Evolutionary conservation across 257 asterid genomes (phyloP).

Genomic region (Thymus quinquecostatus): DNA sequence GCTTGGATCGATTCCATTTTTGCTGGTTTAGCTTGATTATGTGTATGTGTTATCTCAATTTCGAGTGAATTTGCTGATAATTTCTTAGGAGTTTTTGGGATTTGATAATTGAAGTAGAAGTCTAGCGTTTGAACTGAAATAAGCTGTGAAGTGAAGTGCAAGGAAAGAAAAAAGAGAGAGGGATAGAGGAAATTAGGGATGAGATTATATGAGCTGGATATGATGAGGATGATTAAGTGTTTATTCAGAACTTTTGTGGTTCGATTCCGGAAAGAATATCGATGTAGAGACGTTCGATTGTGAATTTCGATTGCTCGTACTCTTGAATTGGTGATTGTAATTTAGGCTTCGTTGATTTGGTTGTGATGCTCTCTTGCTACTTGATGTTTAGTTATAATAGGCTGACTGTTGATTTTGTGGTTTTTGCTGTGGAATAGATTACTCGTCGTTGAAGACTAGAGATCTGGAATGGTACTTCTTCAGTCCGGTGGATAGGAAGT

Average conservation of each 20-base stretch:
- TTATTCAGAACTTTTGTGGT: background rate
- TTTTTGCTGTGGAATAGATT: conserved; percentile 39
- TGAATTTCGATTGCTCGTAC: too few relatives aligned
- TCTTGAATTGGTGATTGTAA: background rate
- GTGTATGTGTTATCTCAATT: background rate
- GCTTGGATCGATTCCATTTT: background rate
- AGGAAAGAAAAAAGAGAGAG: background rate
- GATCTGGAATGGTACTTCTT: conserved; percentile 95
- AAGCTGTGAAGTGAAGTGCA: conserved; percentile 25
- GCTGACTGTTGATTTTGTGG: conserved; percentile 19
- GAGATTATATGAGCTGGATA: background rate
- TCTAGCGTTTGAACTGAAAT: background rate
- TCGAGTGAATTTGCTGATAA: background rate
- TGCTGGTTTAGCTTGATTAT: conserved; percentile 17
- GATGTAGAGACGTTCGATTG: background rate
- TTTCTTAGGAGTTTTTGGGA: background rate
- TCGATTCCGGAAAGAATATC: conserved; percentile 15
- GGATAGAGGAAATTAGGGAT: conserved; percentile 20
- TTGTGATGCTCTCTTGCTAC: background rate
- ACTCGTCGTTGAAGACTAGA: conserved; percentile 73
- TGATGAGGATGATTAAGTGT: background rate
- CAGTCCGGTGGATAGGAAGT: conserved; percentile 89
- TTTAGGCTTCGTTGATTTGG: background rate
- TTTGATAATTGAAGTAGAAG: background rate
- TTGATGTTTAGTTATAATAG: background rate